Conservation (phyloP, 176 grass and related monocot species). For the Olyra latifolia region DNA sequence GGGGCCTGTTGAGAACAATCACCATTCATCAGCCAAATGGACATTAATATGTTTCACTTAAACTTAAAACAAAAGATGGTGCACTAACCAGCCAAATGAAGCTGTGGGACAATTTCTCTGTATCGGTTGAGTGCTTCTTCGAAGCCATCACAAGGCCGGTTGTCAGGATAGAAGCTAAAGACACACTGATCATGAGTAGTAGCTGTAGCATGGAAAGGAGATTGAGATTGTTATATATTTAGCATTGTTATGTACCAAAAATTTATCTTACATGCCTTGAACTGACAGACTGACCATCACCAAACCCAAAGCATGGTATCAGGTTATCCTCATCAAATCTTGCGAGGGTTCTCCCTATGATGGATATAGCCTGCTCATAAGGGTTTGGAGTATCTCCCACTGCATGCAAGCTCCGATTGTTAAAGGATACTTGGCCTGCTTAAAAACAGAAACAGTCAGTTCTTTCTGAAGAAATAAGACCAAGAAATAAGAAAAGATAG, state of each 20-base stretch:
- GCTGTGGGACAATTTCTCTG: conserved; percentile 68
- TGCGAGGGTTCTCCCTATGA: conserved; percentile 62
- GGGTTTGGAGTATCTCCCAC: conserved; percentile 62
- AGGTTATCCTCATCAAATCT: conserved; percentile 79
- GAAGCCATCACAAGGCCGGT: conserved; percentile 64
- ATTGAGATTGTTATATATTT: neutral
- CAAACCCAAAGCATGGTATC: conserved; percentile 83
- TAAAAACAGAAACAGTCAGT: conserved; percentile 14
- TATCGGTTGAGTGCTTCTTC: conserved; percentile 67
- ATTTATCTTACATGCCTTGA: neutral
- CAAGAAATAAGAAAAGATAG: neutral
- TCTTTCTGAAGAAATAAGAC: neutral
- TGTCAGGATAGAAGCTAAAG: conserved; percentile 75
- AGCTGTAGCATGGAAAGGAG: conserved; percentile 38
- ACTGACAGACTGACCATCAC: conserved; percentile 51
- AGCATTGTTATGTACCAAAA: neutral
- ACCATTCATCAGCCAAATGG: neutral
- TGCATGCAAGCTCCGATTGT: conserved; percentile 60
- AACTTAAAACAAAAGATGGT: conserved; percentile 1
- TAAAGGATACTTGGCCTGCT: conserved; percentile 57
- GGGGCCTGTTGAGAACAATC: conserved; percentile 47
- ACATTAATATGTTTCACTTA: neutral
- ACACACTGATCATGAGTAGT: conserved; percentile 75
- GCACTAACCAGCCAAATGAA: conserved; percentile 57
- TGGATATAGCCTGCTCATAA: conserved; percentile 79